phyloP scores from a whole-genome alignment of 108 stramenopile genomes.

The Ochromonas danica region DNA sequence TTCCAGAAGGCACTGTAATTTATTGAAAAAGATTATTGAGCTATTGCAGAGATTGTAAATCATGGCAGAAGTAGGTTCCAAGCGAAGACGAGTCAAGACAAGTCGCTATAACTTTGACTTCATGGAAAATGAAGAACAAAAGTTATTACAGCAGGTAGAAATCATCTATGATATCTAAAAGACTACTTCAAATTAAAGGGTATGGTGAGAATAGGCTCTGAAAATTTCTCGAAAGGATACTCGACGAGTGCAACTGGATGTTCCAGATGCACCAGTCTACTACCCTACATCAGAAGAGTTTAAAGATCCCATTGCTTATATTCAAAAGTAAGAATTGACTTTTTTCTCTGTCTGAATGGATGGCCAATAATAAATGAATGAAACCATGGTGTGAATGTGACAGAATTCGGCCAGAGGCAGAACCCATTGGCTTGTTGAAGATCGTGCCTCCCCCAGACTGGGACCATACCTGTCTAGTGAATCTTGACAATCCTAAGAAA shows the following conservation, averaged over 20 bases:
- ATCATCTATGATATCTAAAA: no score
- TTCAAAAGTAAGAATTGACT: conserved; percentile 60
- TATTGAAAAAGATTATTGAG: no score
- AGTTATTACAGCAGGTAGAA: conserved; percentile 23
- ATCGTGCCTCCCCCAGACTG: conserved; percentile 92
- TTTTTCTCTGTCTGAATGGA: no score
- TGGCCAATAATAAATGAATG: no score
- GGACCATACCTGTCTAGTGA: conserved; percentile 59
- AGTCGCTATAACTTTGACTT: conserved; percentile 11
- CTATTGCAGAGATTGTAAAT: no score
- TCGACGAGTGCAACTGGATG: background rate
- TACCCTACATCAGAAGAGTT: conserved; percentile 56
- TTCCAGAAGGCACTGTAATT: no score
- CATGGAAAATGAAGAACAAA: conserved; percentile 25
- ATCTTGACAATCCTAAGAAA: conserved; percentile 41
- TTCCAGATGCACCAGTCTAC: conserved; percentile 1
- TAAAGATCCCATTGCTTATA: conserved; percentile 74
- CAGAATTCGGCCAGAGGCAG: conserved; percentile 56
- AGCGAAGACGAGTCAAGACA: conserved; percentile 22
- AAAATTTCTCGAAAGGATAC: conserved; percentile 32
- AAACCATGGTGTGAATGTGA: no score
- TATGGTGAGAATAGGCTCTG: conserved; percentile 20
- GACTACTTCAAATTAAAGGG: no score
- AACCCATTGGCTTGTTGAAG: conserved; percentile 87
- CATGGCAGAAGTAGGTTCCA: no score